Evolutionary conservation across 2,329 filamentous ascomycete genomes (phyloP).

Genomic region (Fusarium austroafricanum): DNA sequence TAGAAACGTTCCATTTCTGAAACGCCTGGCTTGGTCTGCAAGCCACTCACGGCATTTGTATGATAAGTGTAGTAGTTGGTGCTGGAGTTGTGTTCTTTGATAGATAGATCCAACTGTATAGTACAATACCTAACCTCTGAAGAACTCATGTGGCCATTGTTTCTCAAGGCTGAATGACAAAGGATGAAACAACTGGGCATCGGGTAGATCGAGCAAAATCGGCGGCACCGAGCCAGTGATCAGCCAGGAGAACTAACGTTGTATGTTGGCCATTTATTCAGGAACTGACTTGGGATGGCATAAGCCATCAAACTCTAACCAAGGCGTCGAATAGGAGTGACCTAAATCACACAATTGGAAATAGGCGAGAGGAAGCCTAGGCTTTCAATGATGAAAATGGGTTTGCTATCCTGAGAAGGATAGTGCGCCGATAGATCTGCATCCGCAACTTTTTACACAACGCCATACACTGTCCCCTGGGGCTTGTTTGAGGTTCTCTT

Average conservation of each 20-base stretch:
- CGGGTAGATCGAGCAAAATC: conserved; percentile 13
- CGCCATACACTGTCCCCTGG: conserved; percentile 8
- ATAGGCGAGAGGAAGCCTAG: conserved; percentile 1
- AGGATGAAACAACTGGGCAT: conserved; percentile 8
- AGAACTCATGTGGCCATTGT: not conserved
- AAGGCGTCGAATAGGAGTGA: conserved; percentile 15
- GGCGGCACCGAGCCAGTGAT: conserved; percentile 16
- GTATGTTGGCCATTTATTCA: conserved; percentile 5
- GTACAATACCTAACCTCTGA: not conserved
- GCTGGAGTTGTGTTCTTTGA: conserved; percentile 8
- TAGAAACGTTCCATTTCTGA: conserved; percentile 15
- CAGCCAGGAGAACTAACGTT: conserved; percentile 13
- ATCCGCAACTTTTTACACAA: conserved; percentile 25
- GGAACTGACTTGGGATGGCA: conserved; percentile 20
- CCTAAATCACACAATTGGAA: conserved; percentile 1
- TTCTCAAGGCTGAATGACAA: not conserved
- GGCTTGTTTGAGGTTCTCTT: conserved; percentile 25
- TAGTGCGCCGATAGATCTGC: conserved; percentile 26
- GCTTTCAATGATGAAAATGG: conserved; percentile 1
- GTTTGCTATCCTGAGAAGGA: conserved; percentile 7
- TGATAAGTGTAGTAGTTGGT: conserved; percentile 17
- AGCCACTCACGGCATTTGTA: conserved; percentile 23
- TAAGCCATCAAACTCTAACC: conserved; percentile 27
- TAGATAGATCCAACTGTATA: conserved; percentile 28
- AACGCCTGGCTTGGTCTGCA: conserved; percentile 12